These are phyloP conservation scores for Serendipita sp. DNA, from an alignment of 768 basidiomycete species.

Conservation along the genomic window DNA sequence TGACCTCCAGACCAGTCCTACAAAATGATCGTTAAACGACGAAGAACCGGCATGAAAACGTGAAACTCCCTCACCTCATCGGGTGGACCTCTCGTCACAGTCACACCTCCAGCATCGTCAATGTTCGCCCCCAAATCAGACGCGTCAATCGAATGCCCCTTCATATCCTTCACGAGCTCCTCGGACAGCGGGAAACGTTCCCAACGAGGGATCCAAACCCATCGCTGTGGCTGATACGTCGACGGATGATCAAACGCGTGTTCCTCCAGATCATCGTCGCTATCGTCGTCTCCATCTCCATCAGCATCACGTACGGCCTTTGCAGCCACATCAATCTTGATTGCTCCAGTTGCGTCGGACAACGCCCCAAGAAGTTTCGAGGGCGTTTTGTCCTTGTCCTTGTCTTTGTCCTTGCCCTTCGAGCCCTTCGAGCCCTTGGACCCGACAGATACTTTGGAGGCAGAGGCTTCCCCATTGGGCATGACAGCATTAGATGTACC, in stretches of 20 bases:
- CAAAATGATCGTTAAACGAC: too few relatives aligned
- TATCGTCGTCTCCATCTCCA: conserved; percentile 10
- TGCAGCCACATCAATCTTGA: conserved; percentile 5
- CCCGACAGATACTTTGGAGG: background rate
- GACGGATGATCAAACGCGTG: conserved; percentile 33
- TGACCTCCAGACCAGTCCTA: too few relatives aligned
- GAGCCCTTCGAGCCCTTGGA: background rate
- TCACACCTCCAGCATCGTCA: conserved; percentile 21
- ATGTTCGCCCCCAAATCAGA: conserved; percentile 23
- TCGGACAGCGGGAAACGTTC: conserved; percentile 17
- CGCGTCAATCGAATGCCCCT: conserved; percentile 22
- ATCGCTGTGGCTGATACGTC: conserved; percentile 25
- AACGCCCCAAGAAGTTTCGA: conserved; percentile 6
- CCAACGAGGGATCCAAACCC: conserved; percentile 29
- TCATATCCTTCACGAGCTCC: conserved; percentile 17
- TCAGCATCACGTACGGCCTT: conserved; percentile 12
- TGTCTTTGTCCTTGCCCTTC: background rate
- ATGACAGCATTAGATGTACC: background rate
- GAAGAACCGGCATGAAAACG: too few relatives aligned
- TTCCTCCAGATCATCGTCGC: conserved; percentile 17
- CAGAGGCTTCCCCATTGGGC: background rate
- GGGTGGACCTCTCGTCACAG: conserved; percentile 20
- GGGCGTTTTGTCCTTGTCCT: conserved; percentile 6
- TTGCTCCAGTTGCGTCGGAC: conserved; percentile 6
- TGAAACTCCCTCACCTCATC: conserved; percentile 14